Evolutionary conservation across 2,329 filamentous ascomycete species (phyloP).

Genomic region (Aspergillus costaricaensis): DNA sequence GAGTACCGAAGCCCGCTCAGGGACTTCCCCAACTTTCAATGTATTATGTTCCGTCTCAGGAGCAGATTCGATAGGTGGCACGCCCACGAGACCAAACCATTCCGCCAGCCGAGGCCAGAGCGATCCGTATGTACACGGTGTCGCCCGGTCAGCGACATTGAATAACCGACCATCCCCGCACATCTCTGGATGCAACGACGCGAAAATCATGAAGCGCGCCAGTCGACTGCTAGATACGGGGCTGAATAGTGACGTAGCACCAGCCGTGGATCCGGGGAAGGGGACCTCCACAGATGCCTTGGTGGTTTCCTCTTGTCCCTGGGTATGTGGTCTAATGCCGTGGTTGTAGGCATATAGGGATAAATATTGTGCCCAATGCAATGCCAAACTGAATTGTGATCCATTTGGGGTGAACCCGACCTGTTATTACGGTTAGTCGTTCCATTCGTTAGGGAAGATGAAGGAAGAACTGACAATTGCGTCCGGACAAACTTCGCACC

Average conservation of each 20-base stretch:
- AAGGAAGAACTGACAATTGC: slow-evolving; percentile 17
- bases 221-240: slow-evolving; percentile 32
- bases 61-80: slow-evolving; percentile 17
- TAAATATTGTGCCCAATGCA: slow-evolving; percentile 34
- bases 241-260: slow-evolving; percentile 26
- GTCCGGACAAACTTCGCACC: slow-evolving; percentile 39
- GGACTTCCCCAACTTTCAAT: not conserved
- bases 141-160: slow-evolving; percentile 31
- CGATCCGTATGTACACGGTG: slow-evolving; percentile 26
- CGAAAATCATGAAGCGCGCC: slow-evolving; percentile 31
- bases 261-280: slow-evolving; percentile 28
- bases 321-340: slow-evolving; percentile 5
- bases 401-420: slow-evolving; percentile 34
- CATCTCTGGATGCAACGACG: slow-evolving; percentile 26
- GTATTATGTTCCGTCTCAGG: not conserved
- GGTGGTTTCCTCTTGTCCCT: not conserved
- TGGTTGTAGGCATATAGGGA: slow-evolving; percentile 32
- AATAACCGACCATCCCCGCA: slow-evolving; percentile 28
- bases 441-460: not conserved
- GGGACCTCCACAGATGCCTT: slow-evolving; percentile 18
- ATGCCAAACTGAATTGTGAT: slow-evolving; percentile 31
- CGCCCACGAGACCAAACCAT: slow-evolving; percentile 35
- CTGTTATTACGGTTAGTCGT: not conserved
- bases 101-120: slow-evolving; percentile 31
- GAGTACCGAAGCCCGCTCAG: not conserved